Conservation (phyloP, 441 rosid genomes). For the Pelargonium exstipulatum region DNA sequence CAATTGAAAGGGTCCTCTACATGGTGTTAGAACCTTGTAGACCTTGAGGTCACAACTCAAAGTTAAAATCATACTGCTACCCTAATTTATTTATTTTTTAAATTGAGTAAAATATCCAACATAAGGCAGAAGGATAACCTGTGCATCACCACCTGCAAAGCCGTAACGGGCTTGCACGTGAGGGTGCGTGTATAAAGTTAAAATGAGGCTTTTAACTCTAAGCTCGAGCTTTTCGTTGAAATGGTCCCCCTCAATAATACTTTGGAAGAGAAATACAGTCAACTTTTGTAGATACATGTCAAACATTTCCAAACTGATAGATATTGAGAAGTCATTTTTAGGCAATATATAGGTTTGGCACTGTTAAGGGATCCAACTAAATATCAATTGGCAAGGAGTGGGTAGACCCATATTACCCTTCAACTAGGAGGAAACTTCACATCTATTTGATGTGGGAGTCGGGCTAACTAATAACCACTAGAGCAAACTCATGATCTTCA, state of each 20-base stretch:
- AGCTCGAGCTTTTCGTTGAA: too few species aligned
- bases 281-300: not conserved
- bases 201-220: too few species aligned
- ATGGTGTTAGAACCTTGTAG: too few species aligned
- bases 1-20: too few species aligned
- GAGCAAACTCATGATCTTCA: not conserved
- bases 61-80: too few species aligned
- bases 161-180: too few species aligned
- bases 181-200: too few species aligned
- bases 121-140: too few species aligned
- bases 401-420: not conserved
- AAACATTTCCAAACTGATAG: not conserved
- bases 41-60: too few species aligned
- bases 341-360: not conserved
- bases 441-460: conserved; percentile 2
- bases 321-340: not conserved
- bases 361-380: conserved; percentile 1
- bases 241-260: not conserved
- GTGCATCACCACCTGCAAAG: too few species aligned
- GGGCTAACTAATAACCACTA: not conserved
- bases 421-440: not conserved
- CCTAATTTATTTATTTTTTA: too few species aligned
- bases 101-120: too few species aligned
- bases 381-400: not conserved
- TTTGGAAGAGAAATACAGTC: not conserved